Conservation (phyloP, 116 monocot genomes). For the Trichopus zeylanicus region DNA sequence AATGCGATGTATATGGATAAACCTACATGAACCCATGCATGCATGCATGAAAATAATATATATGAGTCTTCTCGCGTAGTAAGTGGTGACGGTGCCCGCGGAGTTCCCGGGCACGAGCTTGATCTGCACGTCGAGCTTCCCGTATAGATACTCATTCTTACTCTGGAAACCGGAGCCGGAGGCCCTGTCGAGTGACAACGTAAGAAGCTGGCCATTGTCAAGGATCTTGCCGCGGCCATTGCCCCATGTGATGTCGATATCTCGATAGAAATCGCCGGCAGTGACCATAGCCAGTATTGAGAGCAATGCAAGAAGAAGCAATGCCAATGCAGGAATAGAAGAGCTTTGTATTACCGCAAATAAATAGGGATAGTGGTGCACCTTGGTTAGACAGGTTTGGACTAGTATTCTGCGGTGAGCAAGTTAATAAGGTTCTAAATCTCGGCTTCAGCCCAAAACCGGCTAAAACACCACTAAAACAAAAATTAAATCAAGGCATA, state of each 20-base stretch:
- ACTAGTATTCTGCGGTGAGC: too few relatives aligned
- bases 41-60: background rate
- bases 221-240: slow-evolving; percentile 13
- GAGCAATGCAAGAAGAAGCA: background rate
- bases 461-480: too few relatives aligned
- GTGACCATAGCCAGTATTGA: slow-evolving; percentile 5
- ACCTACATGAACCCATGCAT: background rate
- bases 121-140: slow-evolving; percentile 35
- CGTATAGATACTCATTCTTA: slow-evolving; percentile 30
- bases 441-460: too few relatives aligned
- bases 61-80: slow-evolving; percentile 33
- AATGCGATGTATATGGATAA: background rate
- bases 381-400: too few relatives aligned
- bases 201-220: slow-evolving; percentile 6
- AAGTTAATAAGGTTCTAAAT: too few relatives aligned
- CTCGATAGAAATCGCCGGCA: slow-evolving; percentile 17
- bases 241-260: slow-evolving; percentile 38
- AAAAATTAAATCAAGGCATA: too few relatives aligned
- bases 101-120: slow-evolving; percentile 40
- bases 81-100: slow-evolving; percentile 46
- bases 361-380: too few relatives aligned
- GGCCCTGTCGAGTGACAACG: slow-evolving; percentile 21
- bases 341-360: background rate
- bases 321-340: background rate
- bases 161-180: slow-evolving; percentile 39